Conservation (phyloP, 2,329 filamentous ascomycete species). For the Xylariaceae sp. region DNA sequence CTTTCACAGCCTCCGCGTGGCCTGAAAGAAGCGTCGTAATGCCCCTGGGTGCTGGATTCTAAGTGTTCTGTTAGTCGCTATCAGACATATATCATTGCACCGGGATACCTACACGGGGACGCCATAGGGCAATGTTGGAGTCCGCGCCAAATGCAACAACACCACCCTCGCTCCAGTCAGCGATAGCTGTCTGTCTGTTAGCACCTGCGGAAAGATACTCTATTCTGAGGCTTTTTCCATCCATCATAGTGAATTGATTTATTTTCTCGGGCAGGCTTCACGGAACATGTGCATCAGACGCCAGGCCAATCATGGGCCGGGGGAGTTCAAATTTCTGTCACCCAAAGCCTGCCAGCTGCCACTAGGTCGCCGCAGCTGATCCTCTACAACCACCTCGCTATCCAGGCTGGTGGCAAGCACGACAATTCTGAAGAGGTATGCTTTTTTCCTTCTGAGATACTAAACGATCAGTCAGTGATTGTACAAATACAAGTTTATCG, state of each 20-base stretch:
- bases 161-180: slow-evolving; percentile 77
- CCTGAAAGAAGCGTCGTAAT: slow-evolving; percentile 65
- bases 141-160: slow-evolving; percentile 85
- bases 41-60: slow-evolving; percentile 44
- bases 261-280: background rate
- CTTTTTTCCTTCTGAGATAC: too few relatives aligned
- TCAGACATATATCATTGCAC: background rate
- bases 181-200: slow-evolving; percentile 83
- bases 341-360: background rate
- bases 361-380: too few relatives aligned
- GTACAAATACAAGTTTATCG: too few relatives aligned
- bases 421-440: too few relatives aligned
- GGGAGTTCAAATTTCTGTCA: background rate
- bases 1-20: slow-evolving; percentile 77
- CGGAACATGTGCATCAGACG: background rate
- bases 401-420: too few relatives aligned
- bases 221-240: slow-evolving; percentile 28
- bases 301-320: background rate
- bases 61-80: background rate
- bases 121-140: slow-evolving; percentile 85
- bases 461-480: too few relatives aligned
- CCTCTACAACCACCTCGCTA: too few relatives aligned
- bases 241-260: slow-evolving; percentile 12
- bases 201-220: slow-evolving; percentile 72
- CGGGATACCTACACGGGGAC: slow-evolving; percentile 60